A percentile compares a stretch with the other conserved stretches of the same genome.
These are phyloP conservation scores for Russula foetens DNA, from an alignment of 768 basidiomycete species.

Conservation along the genomic window DNA sequence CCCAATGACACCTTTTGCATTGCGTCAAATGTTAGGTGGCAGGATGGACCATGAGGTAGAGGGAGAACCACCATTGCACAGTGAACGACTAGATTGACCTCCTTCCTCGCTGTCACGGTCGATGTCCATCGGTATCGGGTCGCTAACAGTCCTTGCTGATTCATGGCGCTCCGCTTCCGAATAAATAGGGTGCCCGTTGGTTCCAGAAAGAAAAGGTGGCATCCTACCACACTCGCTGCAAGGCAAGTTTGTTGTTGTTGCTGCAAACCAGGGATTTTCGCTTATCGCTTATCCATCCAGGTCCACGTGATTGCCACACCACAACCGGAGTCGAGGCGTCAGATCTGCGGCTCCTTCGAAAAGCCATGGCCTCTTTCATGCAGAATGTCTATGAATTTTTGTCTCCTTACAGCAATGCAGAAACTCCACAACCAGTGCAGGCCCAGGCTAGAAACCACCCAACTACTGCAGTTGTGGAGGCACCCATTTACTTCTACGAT, in stretches of 20 bases:
- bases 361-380: background rate
- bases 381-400: background rate
- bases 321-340: too few relatives aligned
- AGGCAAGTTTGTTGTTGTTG: too few relatives aligned
- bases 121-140: constrained; percentile 11
- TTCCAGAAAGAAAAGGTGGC: background rate
- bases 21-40: background rate
- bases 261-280: too few relatives aligned
- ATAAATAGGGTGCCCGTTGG: background rate
- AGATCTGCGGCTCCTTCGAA: background rate
- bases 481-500: constrained; percentile 11
- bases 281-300: too few relatives aligned
- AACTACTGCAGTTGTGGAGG: background rate
- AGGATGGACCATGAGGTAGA: background rate
- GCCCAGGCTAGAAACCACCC: background rate
- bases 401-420: background rate
- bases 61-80: background rate
- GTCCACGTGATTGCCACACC: constrained; percentile 8
- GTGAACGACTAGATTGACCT: constrained; percentile 1
- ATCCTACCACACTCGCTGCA: background rate
- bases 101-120: constrained; percentile 1
- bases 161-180: background rate
- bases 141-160: background rate
- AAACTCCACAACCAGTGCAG: background rate
- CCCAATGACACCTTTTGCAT: background rate